Evolutionary conservation across 75 land plant genomes (phyloP).

Genomic region (Pseudotsuga menziesii): DNA sequence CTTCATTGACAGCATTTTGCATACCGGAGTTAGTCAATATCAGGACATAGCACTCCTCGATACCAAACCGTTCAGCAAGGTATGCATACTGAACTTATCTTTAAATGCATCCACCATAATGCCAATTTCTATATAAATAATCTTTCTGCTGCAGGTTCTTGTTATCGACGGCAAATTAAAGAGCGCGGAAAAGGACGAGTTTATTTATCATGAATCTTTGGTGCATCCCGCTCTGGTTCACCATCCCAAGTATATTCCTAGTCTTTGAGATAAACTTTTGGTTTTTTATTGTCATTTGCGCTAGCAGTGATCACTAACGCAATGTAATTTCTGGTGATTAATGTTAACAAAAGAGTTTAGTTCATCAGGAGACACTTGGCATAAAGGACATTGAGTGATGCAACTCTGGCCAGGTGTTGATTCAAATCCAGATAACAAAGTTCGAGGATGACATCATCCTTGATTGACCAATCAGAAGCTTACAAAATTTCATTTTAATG

Average conservation of each 20-base stretch:
- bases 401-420: too few relatives aligned
- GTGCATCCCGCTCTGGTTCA: slow-evolving; percentile 50
- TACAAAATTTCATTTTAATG: too few relatives aligned
- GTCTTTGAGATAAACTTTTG: too few relatives aligned
- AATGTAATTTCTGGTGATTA: too few relatives aligned
- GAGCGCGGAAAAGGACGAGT: slow-evolving; percentile 16
- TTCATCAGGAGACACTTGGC: too few relatives aligned
- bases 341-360: too few relatives aligned
- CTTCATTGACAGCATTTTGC: slow-evolving; percentile 26
- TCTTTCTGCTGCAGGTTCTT: slow-evolving; percentile 18
- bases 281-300: neutral
- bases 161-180: slow-evolving; percentile 37
- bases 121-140: neutral
- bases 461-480: too few relatives aligned
- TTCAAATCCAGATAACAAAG: too few relatives aligned
- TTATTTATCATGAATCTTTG: slow-evolving; percentile 16
- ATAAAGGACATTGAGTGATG: too few relatives aligned
- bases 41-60: slow-evolving; percentile 55
- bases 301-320: too few relatives aligned
- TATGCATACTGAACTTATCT: neutral
- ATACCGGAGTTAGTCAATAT: slow-evolving; percentile 44
- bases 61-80: slow-evolving; percentile 54
- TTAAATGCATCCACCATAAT: neutral
- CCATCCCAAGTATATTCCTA: slow-evolving; percentile 17
- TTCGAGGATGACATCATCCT: too few relatives aligned